Evolutionary conservation across 2,329 filamentous ascomycete species (phyloP), one percentile per base, ranked within the genome.

Genomic region (Cladosporium velox): DNA sequence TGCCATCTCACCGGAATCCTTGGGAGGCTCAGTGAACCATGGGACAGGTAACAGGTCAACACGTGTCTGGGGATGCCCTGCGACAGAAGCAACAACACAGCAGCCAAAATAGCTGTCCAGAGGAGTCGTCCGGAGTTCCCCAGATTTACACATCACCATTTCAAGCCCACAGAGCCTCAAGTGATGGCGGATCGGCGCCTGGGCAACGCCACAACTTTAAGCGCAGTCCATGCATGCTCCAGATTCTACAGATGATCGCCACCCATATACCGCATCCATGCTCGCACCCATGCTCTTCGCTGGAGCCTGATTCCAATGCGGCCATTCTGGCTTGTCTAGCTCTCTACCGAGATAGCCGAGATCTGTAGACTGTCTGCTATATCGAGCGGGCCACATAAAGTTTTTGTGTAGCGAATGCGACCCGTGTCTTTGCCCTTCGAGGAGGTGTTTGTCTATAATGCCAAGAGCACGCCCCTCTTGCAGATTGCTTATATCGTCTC

Each of bases 201-300:
- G 52, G 52, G 52, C 52, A 55, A 8, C 52, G 52, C 52, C 52
- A 55, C 52, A 55, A 55, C 30, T 55, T 55, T 51, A 51, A 51
- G 30, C 49, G n/a, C 59, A 34, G 44, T 41, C 59, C 59, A 54
- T 62, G 44, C 59, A 49, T 51, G 34, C 34, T 58, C 41, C 51
- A 54, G 49, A 49, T 57, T 18, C 41, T 24, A 14, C 24, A 62
- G 14, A 11, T 34, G 8, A 52, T 21, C 30, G 18, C 44, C 44
- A 62, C 49, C 7, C 34, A 47, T 24, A 7, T 32, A 18, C n/a
- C 24, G 35, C 57, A 57, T 41, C 34, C 57, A 59, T 28, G 21
- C 24, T 28, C 21, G n/a, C 28, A 55, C 52, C 18, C 52, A 44
- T 47, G 34, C 24, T 47, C 34, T 12, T 2, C 18, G 10, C 26